Evolutionary conservation across 2,329 filamentous ascomycete genomes (phyloP).

Genomic region (Phyllosticta capitalensis): DNA sequence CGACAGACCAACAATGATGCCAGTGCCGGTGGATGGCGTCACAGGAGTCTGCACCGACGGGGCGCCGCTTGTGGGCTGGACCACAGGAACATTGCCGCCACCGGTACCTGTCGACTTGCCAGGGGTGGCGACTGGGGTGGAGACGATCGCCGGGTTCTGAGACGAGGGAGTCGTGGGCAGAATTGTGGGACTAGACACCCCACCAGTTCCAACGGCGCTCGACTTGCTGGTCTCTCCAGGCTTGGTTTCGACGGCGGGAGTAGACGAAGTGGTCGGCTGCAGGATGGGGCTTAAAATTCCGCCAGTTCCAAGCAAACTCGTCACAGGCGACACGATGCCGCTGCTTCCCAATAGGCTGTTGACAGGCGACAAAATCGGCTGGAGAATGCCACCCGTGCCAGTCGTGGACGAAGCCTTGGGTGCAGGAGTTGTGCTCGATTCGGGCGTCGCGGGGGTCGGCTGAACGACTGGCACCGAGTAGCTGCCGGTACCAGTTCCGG

Average conservation of each 20-base stretch:
- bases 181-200: conserved; percentile 6
- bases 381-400: conserved; percentile 2
- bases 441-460: background rate
- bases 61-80: conserved; percentile 1
- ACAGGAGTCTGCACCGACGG: background rate
- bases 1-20: conserved; percentile 25
- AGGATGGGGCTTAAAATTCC: conserved; percentile 1
- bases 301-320: conserved; percentile 2
- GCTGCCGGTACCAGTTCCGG: conserved; percentile 8
- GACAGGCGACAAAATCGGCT: conserved; percentile 3
- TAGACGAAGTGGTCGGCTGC: conserved; percentile 1
- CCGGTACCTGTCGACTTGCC: conserved; percentile 1
- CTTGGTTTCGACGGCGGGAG: background rate
- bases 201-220: conserved; percentile 7
- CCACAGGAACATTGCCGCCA: conserved; percentile 4
- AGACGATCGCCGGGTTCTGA: background rate
- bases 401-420: background rate
- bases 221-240: background rate
- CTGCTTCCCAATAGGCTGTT: background rate
- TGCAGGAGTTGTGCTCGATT: background rate
- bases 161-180: conserved; percentile 1
- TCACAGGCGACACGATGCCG: conserved; percentile 4
- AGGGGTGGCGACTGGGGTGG: conserved; percentile 14
- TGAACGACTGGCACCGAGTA: conserved; percentile 5
- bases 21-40: conserved; percentile 12